Evolutionary conservation across 2,329 filamentous ascomycete genomes (phyloP).

Genomic region (Neoscytalidium dimidiatum): DNA sequence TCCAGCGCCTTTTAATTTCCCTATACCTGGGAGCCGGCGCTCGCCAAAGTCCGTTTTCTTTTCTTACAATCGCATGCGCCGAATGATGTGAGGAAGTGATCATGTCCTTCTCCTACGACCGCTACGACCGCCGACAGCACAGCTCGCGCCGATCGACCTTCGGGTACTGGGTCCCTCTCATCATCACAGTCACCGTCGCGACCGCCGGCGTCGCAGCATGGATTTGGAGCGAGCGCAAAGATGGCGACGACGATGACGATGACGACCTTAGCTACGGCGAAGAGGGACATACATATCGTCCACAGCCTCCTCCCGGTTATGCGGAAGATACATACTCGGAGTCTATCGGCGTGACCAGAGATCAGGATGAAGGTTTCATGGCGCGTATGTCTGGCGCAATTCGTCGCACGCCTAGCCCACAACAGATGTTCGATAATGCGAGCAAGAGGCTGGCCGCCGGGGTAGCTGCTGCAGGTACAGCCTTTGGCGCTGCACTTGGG

Average conservation of each 20-base stretch:
- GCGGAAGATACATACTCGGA: conserved; percentile 12
- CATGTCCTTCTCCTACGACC: conserved; percentile 58
- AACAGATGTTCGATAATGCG: conserved; percentile 83
- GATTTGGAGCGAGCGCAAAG: conserved; percentile 87
- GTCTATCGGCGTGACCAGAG: conserved; percentile 19
- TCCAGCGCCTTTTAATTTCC: not conserved
- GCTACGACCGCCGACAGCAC: conserved; percentile 55
- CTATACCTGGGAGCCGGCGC: not conserved
- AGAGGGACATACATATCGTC: not conserved
- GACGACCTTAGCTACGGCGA: conserved; percentile 26
- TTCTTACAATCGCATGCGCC: not conserved
- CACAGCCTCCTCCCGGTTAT: conserved; percentile 30
- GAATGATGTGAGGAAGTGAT: conserved; percentile 20
- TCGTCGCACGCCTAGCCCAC: conserved; percentile 79
- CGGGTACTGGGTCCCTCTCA: conserved; percentile 87
- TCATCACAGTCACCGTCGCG: conserved; percentile 82
- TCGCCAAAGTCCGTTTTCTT: not conserved
- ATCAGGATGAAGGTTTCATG: conserved; percentile 61
- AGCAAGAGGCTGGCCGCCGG: conserved; percentile 80
- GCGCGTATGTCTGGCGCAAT: conserved; percentile 79
- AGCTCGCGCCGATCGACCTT: conserved; percentile 58
- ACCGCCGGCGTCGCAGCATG: conserved; percentile 85
- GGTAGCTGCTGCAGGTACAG: conserved; percentile 79
- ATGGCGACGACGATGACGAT: conserved; percentile 59
- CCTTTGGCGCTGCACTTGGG: conserved; percentile 77